phyloP scores from a whole-genome alignment of 805 yeast species.

The Ogataea henricii region DNA sequence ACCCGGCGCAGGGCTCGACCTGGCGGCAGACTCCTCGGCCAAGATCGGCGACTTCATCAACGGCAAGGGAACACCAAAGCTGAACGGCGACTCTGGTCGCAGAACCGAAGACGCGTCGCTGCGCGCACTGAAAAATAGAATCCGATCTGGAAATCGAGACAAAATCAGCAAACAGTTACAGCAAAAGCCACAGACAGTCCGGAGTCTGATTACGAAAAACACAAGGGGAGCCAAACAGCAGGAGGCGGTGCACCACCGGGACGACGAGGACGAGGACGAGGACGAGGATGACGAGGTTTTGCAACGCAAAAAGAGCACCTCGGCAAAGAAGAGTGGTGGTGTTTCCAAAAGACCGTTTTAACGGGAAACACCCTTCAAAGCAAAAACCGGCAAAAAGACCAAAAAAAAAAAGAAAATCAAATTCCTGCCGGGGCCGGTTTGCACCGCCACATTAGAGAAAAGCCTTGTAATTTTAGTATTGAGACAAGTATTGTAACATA shows the following conservation, averaged over 20 bases:
- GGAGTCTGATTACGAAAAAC: slow-evolving; percentile 4
- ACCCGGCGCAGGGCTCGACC: slow-evolving; percentile 33
- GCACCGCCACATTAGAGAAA: not conserved
- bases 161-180: slow-evolving; percentile 9
- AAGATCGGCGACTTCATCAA: slow-evolving; percentile 26
- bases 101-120: slow-evolving; percentile 22
- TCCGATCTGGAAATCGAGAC: slow-evolving; percentile 28
- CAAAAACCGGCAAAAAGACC: no score
- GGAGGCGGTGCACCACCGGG: not conserved
- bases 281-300: slow-evolving; percentile 29
- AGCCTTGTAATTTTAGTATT: not conserved
- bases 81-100: slow-evolving; percentile 9
- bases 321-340: not conserved
- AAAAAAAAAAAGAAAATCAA: no score
- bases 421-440: no score
- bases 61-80: slow-evolving; percentile 16
- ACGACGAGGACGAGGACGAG: slow-evolving; percentile 11
- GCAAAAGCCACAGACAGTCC: not conserved
- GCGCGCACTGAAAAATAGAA: slow-evolving; percentile 30
- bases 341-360: slow-evolving; percentile 29
- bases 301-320: slow-evolving; percentile 14
- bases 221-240: not conserved
- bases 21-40: slow-evolving; percentile 2
- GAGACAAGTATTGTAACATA: not conserved
- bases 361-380: no score